phyloP scores from a whole-genome alignment of 805 yeast species.

The Suhomyces pyralidae region DNA sequence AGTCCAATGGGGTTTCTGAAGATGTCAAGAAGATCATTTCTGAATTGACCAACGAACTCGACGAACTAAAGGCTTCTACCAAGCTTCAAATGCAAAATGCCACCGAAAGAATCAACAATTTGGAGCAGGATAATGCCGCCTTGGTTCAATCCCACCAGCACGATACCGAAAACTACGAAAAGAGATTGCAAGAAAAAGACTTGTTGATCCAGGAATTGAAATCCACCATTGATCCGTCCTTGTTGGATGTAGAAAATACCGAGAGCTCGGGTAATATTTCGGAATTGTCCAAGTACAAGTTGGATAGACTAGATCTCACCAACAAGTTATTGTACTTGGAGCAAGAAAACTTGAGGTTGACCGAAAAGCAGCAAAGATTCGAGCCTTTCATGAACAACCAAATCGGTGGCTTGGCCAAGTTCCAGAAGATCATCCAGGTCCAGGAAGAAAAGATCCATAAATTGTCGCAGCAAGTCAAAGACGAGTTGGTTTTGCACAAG shows the following conservation, averaged over 20 bases:
- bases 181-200: conserved; percentile 30
- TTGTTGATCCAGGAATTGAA: conserved; percentile 30
- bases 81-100: conserved; percentile 56
- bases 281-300: conserved; percentile 38
- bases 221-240: conserved; percentile 23
- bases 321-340: conserved; percentile 44
- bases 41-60: conserved; percentile 33
- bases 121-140: conserved; percentile 38
- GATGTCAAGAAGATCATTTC: conserved; percentile 30
- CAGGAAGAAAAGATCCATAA: conserved; percentile 48
- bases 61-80: conserved; percentile 28
- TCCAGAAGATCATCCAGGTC: conserved; percentile 52
- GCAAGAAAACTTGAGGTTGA: conserved; percentile 43
- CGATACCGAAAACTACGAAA: conserved; percentile 12
- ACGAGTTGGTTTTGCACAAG: conserved; percentile 43
- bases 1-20: conserved; percentile 6
- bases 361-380: conserved; percentile 41
- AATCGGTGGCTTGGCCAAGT: conserved; percentile 47
- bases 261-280: conserved; percentile 11
- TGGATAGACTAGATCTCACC: conserved; percentile 43
- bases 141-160: conserved; percentile 13
- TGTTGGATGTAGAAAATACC: conserved; percentile 15
- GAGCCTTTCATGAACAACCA: conserved; percentile 54
- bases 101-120: conserved; percentile 46
- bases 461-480: conserved; percentile 40